Evolutionary conservation across 164 flowering plant species (phyloP).

Genomic region (Annona squamosa): DNA sequence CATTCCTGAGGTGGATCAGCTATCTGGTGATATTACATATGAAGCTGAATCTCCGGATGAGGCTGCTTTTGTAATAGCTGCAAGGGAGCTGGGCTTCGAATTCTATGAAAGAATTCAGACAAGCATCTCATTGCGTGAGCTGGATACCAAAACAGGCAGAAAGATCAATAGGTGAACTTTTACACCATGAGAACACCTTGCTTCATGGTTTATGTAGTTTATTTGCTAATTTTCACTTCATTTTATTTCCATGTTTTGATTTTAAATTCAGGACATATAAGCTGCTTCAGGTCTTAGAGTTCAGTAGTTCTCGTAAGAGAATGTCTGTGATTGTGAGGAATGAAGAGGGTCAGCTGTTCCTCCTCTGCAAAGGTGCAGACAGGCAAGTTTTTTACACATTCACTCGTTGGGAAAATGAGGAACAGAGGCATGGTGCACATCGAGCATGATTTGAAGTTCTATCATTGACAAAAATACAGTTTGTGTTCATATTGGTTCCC

Average conservation of each 20-base stretch:
- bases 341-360: conserved; percentile 50
- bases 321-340: conserved; percentile 82
- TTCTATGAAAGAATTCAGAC: conserved; percentile 66
- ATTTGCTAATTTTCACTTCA: background rate
- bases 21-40: conserved; percentile 49
- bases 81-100: conserved; percentile 73
- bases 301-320: conserved; percentile 76
- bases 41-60: conserved; percentile 96
- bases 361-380: conserved; percentile 90
- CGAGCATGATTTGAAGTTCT: background rate
- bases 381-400: conserved; percentile 32
- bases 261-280: conserved; percentile 45
- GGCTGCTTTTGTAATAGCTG: conserved; percentile 84
- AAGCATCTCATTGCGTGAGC: conserved; percentile 55
- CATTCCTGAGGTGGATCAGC: conserved; percentile 48
- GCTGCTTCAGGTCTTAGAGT: conserved; percentile 78
- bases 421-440: background rate
- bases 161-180: conserved; percentile 48
- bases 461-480: no score
- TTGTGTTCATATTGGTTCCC: no score
- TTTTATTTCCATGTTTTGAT: conserved; percentile 7
- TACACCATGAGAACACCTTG: background rate
- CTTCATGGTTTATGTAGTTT: background rate
- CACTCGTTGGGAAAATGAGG: background rate
- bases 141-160: conserved; percentile 38